Evolutionary conservation across 2,329 filamentous ascomycete genomes (phyloP), one percentile per base, ranked within the genome.

Genomic region (Colletotrichum spinosum): DNA sequence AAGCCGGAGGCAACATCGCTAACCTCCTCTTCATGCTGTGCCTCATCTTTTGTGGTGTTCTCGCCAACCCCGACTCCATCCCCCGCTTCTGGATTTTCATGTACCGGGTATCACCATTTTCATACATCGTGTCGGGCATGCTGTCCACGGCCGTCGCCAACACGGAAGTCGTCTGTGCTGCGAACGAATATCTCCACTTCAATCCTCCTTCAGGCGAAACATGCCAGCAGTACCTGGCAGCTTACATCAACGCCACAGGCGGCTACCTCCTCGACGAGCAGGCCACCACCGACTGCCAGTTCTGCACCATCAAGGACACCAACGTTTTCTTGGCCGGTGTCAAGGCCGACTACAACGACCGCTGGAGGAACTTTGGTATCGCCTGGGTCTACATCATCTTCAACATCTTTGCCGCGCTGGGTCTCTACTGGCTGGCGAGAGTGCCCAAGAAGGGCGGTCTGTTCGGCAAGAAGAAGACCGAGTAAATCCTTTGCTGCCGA

Each of bases 11-110:
- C 56, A 93, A 93, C 76, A 81, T 96, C 67, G 91, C 91, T 71
- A 92, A 93, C 68, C 75, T 95, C 64, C 79, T 91, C 71, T 94
- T 95, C 80, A 88, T 86, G 41, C 82, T 95, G 59, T 88, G 85
- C 66, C 82, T 94, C 57, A 86, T 93, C 71, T 95, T 94, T 84
- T 92, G 89, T 72, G 84, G 90, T 83, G 90, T 96, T 54, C 85
- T 97, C 67, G 88, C 89, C 35, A 80, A 81, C 6, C 90, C 90
- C 0, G 76, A 79, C 3, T 76, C 79, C 2, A 84, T 95, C 39
- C 91, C 92, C 0, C 80, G 86, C 6, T 94, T 94, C 83, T 95
- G 92, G 91, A 89, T 90, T 70, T 93, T 93, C 82, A 92, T 94
- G 89, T 95, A 95, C 78, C 87, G 91, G 51, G 79, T 94, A 53